A percentile compares a stretch with the other conserved stretches of the same genome.
These are phyloP conservation scores for Pholiota conissans DNA, from an alignment of 768 basidiomycete species.

Conservation along the genomic window DNA sequence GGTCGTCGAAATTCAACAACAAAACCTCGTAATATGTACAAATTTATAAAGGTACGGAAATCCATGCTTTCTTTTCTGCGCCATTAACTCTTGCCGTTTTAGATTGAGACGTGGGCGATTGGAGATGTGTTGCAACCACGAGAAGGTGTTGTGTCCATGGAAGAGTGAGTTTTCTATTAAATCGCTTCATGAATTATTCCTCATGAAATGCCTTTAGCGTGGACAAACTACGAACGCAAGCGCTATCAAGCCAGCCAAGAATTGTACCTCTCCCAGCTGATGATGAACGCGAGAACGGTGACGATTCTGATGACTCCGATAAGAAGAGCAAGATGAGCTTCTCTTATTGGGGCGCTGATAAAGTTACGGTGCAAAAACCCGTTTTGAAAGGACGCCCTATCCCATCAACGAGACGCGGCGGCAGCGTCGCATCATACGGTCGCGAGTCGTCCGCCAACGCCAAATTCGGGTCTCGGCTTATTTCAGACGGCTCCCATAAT, in stretches of 20 bases:
- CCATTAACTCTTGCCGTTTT: slow-evolving; percentile 7
- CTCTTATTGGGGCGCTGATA: slow-evolving; percentile 92
- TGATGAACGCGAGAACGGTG: slow-evolving; percentile 52
- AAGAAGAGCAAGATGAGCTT: slow-evolving; percentile 93
- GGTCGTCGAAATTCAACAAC: slow-evolving; percentile 74
- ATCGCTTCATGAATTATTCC: slow-evolving; percentile 7
- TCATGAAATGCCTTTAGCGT: slow-evolving; percentile 43
- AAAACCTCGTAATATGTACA: slow-evolving; percentile 90
- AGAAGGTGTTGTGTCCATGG: slow-evolving; percentile 86
- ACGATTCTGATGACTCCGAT: slow-evolving; percentile 82
- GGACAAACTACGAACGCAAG: slow-evolving; percentile 67
- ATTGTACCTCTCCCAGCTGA: slow-evolving; percentile 72
- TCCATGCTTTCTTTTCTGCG: background rate
- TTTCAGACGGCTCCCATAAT: slow-evolving; percentile 61
- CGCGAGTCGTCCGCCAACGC: slow-evolving; percentile 88
- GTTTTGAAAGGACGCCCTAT: slow-evolving; percentile 48
- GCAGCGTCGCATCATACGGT: slow-evolving; percentile 57
- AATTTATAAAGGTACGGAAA: slow-evolving; percentile 76
- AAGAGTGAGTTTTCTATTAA: slow-evolving; percentile 62
- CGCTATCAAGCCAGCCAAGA: slow-evolving; percentile 56
- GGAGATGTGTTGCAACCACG: slow-evolving; percentile 73
- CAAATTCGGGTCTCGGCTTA: slow-evolving; percentile 85
- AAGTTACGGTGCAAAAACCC: slow-evolving; percentile 84
- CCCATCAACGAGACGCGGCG: slow-evolving; percentile 42
- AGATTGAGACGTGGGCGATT: slow-evolving; percentile 90